Evolutionary conservation across 176 grass and related monocot genomes (phyloP), one percentile per base, ranked within the genome.

Genomic region (Melocanna baccifera): DNA sequence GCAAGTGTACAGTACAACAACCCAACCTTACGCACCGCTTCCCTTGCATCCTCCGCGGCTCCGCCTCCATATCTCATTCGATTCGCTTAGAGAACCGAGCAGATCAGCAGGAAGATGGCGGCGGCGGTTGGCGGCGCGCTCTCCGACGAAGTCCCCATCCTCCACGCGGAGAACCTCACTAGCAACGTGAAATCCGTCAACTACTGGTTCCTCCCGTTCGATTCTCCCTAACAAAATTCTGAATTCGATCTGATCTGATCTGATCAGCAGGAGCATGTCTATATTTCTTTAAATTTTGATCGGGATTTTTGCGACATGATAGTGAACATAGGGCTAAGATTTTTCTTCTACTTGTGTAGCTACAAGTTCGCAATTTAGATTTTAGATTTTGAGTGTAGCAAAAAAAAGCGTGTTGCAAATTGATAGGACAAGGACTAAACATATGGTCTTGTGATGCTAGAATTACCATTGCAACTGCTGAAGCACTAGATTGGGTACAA

Each of bases 141-240:
- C 73, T 64, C 75, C 56, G 85, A 82, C 69, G 83, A 92, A 56
- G 64, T 86, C 40, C 87, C 85, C 19, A 88, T 97, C 62, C 12
- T 94, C 57, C 88, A 96, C 28, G 73, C 63, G 23, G 94, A 93
- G 28, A 96, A 93, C 74, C 86, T 96, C 64, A 83, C 61, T 64
- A 83, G 63, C 78, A 96, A 93, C 78, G 79, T 96, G 43, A 91
- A 59, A 57, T 96, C 94, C 28, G 79, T 93, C 87, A 87, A 93
- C 72, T 96, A 97, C 83, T 94, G 94, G 94, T 97, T 19, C 11
- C 2, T 63, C 23, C 34, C 40, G 39, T 37, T 50, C 62, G n/a
- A 11, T 12, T n/a, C 64, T 83, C 83, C 25, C 7, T 34, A 32
- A 2, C 3, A 18, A 62, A 71, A 10, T 71, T 55, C 63, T 19